phyloP scores from a whole-genome alignment of 345 rosid genomes.

The Moricandia moricandioides region DNA sequence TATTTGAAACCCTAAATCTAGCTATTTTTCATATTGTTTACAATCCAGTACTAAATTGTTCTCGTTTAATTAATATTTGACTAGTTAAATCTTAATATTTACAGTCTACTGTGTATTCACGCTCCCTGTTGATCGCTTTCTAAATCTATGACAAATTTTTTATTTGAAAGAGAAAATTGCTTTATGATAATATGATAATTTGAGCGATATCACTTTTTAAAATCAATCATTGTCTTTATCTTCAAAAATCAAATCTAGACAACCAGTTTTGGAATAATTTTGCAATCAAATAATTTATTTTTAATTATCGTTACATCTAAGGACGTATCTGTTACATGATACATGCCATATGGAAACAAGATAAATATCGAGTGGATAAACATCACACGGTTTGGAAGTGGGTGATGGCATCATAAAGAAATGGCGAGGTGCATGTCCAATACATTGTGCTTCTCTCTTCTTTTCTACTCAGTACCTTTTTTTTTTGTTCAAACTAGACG shows the following conservation, averaged over 20 bases:
- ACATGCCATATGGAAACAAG: not conserved
- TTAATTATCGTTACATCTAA: not conserved
- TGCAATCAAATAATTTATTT: not conserved
- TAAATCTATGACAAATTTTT: no score
- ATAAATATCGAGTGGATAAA: conserved; percentile 18
- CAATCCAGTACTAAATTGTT: no score
- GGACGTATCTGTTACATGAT: not conserved
- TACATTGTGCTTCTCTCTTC: conserved; percentile 14
- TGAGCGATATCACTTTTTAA: no score
- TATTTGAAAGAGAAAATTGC: no score
- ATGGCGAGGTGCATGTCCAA: conserved; percentile 1
- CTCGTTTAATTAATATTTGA: no score
- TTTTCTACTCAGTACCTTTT: not conserved
- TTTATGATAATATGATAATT: no score
- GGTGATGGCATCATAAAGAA: not conserved
- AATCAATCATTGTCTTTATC: not conserved
- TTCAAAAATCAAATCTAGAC: not conserved
- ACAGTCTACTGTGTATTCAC: no score
- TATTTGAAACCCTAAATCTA: no score
- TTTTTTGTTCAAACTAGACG: not conserved
- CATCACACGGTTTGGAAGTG: conserved; percentile 12
- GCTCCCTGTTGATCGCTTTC: no score
- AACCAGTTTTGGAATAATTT: not conserved
- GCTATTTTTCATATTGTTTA: no score
- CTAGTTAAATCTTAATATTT: no score